Evolutionary conservation across 306 rosid genomes (phyloP), one percentile per base, ranked within the genome.

Genomic region (Vicia villosa): DNA sequence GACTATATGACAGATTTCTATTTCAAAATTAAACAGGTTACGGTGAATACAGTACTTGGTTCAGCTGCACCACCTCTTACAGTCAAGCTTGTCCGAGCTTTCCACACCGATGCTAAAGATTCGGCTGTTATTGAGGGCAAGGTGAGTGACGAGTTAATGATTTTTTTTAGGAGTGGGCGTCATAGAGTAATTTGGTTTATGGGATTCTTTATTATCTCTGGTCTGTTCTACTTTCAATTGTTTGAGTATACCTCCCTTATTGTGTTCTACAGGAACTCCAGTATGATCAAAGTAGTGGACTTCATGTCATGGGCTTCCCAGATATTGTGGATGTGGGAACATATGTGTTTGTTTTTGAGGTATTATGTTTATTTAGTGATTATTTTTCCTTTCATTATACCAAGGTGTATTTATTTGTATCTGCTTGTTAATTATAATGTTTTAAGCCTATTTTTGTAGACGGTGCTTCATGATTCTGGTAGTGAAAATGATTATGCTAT

Each of bases 41-140:
- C 83, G 81, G 96, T 94, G 41, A 89, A 69, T 81, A 91, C 97
- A 5, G 96, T 81, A 64, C 91, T 94, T 82, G 97, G 99, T 67
- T 89, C 97, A 78, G 80, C 78, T 79, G 92, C 92, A 59, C 97
- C 99, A 49, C 86, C 88, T 66, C 75, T 91, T 66, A 83, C 92
- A 9, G 99, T 91, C 80, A 94, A 83, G 80, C 82, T 94, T 66
- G 86, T 89, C 69, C 83, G 59, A 80, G 96, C 91, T 54, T 81
- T 85, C 67, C 80, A 73, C 76, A 66, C 85, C 66, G 84, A 79
- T 77, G 84, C 89, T 21, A 87, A 88, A 81, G 89, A 55, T 71
- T 58, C 85, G 11, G 74, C 89, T 34, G 24, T 83, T 58, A 80
- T 88, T 70, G 86, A 76, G 69, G 82, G 76, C 77, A 88, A 81